A percentile compares a stretch with the other conserved stretches of the same genome.
Conservation (phyloP, 2,329 filamentous ascomycete genomes). For the Cytospora piceicola region DNA sequence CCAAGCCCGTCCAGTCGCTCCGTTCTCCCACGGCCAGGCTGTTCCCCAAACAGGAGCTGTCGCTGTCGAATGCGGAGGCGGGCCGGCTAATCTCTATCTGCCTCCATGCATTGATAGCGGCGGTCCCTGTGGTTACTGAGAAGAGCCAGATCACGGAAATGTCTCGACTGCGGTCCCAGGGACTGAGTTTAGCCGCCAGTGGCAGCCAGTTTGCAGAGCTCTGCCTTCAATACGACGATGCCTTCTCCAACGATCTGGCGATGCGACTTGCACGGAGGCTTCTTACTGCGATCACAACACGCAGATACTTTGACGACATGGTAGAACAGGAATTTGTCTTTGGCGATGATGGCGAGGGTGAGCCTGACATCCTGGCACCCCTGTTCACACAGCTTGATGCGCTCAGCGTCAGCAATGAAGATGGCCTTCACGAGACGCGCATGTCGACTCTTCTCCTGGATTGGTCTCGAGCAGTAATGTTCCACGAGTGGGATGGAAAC, state of each 20-base stretch:
- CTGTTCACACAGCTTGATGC: constrained; percentile 59
- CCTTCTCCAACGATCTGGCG: constrained; percentile 64
- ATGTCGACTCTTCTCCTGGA: constrained; percentile 65
- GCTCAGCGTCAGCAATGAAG: constrained; percentile 52
- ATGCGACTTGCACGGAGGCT: constrained; percentile 62
- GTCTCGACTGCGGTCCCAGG: constrained; percentile 62
- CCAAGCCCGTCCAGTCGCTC: constrained; percentile 48
- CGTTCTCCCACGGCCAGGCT: constrained; percentile 45
- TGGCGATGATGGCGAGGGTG: constrained; percentile 38
- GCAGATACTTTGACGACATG: constrained; percentile 55
- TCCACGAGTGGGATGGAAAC: constrained; percentile 80
- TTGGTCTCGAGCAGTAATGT: constrained; percentile 74
- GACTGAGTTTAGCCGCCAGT: constrained; percentile 52
- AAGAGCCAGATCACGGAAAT: constrained; percentile 58
- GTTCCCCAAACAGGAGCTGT: constrained; percentile 41
- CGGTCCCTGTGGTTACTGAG: constrained; percentile 55
- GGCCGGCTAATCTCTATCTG: constrained; percentile 62
- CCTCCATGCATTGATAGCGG: constrained; percentile 64
- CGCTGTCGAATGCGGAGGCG: constrained; percentile 54
- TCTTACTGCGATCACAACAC: constrained; percentile 59
- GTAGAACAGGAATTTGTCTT: constrained; percentile 42
- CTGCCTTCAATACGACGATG: constrained; percentile 65
- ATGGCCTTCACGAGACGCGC: constrained; percentile 59
- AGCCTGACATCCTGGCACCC: constrained; percentile 51
- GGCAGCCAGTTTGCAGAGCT: constrained; percentile 53